phyloP scores from a whole-genome alignment of 2,329 filamentous ascomycete genomes.

The Fusarium domesticum region DNA sequence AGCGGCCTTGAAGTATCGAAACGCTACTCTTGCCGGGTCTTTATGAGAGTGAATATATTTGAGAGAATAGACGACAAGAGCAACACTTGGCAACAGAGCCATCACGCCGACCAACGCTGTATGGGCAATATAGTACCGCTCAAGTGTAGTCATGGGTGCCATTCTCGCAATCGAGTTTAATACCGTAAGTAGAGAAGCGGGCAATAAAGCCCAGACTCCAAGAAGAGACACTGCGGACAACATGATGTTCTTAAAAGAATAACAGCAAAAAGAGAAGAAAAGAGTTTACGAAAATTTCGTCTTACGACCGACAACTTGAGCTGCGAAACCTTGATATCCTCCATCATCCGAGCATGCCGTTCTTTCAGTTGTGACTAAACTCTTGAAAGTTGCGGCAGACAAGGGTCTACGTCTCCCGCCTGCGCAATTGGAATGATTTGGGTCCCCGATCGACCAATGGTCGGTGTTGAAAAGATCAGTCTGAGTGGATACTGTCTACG shows the following conservation, averaged over 20 bases:
- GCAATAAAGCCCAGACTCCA: no score
- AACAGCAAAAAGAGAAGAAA: no score
- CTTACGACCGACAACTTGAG: no score
- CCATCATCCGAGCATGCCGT: no score
- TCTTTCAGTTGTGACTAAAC: no score
- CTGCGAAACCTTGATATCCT: no score
- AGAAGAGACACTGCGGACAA: no score
- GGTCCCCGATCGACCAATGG: neutral
- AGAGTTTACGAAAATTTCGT: no score
- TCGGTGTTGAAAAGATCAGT: neutral
- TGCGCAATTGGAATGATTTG: neutral
- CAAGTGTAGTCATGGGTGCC: neutral
- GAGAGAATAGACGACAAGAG: slow-evolving; percentile 23
- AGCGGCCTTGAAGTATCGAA: slow-evolving; percentile 25
- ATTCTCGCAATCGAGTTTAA: neutral
- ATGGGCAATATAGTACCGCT: slow-evolving; percentile 11
- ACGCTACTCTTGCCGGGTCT: slow-evolving; percentile 26
- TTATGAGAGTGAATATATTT: slow-evolving; percentile 20
- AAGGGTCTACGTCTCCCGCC: neutral
- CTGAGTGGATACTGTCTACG: neutral
- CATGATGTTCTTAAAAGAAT: no score
- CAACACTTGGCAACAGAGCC: slow-evolving; percentile 12
- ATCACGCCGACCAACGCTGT: slow-evolving; percentile 14
- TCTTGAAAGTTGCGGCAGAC: neutral
- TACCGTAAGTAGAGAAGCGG: neutral